A percentile compares a stretch with the other conserved stretches of the same genome.
phyloP scores from a whole-genome alignment of 306 rosid genomes.

The Inga leiocalycina region DNA sequence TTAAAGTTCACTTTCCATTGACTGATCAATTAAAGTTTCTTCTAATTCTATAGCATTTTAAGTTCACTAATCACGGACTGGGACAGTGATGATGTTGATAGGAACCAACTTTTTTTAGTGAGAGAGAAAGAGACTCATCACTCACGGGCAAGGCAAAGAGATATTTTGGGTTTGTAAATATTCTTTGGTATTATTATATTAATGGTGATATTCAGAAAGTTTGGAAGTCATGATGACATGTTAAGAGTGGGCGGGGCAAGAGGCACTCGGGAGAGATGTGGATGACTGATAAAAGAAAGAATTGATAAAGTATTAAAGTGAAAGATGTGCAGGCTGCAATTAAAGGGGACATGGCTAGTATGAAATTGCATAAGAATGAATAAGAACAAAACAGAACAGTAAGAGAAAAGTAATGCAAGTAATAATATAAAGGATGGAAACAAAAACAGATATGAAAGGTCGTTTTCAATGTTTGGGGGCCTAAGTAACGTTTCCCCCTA shows the following conservation, averaged over 20 bases:
- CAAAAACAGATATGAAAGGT: no score
- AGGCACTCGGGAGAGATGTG: neutral
- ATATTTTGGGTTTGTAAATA: neutral
- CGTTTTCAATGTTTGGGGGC: no score
- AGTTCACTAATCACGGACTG: conserved; percentile 21
- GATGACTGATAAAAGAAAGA: neutral
- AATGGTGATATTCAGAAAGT: neutral
- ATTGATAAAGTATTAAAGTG: neutral
- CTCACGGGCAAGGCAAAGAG: neutral
- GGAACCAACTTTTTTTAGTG: neutral
- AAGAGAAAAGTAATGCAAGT: no score
- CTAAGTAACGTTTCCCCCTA: no score
- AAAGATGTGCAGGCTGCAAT: no score
- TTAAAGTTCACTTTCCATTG: neutral
- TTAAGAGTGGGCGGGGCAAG: neutral
- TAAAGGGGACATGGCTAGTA: no score
- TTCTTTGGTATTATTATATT: neutral
- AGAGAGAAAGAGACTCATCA: neutral
- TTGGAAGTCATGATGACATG: neutral
- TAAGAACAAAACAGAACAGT: no score
- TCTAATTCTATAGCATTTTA: conserved; percentile 20
- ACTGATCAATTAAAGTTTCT: no score
- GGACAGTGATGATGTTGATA: neutral
- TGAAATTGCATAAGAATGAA: no score
- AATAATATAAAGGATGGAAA: no score